phyloP scores from a whole-genome alignment of 768 basidiomycete species.

The Favolaschia claudopus region DNA sequence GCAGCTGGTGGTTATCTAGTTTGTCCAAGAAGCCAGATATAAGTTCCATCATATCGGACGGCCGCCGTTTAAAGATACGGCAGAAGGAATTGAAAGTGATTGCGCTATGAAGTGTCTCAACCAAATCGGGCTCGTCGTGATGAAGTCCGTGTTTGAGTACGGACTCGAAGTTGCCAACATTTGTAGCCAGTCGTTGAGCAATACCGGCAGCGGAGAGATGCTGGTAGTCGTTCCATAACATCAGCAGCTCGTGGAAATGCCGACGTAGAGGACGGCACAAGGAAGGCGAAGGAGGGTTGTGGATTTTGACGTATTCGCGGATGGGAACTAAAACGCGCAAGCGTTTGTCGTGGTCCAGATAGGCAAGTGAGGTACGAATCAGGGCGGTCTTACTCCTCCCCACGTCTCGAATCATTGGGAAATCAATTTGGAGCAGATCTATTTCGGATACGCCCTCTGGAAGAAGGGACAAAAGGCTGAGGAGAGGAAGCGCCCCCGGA shows the following conservation, averaged over 20 bases:
- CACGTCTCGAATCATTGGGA: not conserved
- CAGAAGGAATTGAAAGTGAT: conserved; percentile 7
- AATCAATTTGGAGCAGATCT: conserved; percentile 4
- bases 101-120: conserved; percentile 10
- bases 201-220: conserved; percentile 8
- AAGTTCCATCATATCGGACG: conserved; percentile 1
- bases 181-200: not conserved
- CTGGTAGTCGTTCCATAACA: conserved; percentile 19
- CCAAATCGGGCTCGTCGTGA: conserved; percentile 11
- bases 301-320: conserved; percentile 8
- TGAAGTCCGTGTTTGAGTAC: conserved; percentile 11
- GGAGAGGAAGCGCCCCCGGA: not conserved
- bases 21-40: not conserved
- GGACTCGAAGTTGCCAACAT: conserved; percentile 9
- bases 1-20: not conserved
- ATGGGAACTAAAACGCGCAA: conserved; percentile 5
- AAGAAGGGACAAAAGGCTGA: conserved; percentile 12
- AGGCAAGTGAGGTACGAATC: conserved; percentile 10
- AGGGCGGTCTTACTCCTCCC: conserved; percentile 6
- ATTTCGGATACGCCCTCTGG: conserved; percentile 14
- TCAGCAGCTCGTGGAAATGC: conserved; percentile 11
- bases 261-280: conserved; percentile 9
- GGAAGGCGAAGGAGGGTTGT: not conserved
- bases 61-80: not conserved
- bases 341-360: not conserved